phyloP scores from a whole-genome alignment of 345 rosid genomes.

The Camelina neglecta region DNA sequence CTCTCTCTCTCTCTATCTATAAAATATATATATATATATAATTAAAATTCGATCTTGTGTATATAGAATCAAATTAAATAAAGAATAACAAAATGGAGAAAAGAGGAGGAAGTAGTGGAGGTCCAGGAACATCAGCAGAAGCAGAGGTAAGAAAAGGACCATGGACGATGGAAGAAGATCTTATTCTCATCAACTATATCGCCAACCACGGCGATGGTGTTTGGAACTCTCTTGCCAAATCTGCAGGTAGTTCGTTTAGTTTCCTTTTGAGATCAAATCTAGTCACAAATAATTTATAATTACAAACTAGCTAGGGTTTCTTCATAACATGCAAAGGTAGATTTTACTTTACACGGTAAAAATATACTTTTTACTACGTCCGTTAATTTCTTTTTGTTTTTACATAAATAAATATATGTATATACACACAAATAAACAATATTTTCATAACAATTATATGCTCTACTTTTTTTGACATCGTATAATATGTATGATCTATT shows the following conservation, averaged over 20 bases:
- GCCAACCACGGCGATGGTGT: constrained; percentile 95
- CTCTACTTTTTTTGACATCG: too few relatives aligned
- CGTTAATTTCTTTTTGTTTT: background rate
- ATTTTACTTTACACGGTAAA: background rate
- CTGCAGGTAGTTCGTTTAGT: constrained; percentile 67
- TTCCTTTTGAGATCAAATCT: background rate
- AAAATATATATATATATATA: background rate
- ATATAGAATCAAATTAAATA: constrained; percentile 9
- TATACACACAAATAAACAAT: background rate
- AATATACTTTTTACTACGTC: background rate
- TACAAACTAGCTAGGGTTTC: constrained; percentile 32
- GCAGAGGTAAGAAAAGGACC: constrained; percentile 96
- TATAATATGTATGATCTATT: background rate
- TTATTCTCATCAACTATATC: constrained; percentile 84
- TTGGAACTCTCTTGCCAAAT: constrained; percentile 94
- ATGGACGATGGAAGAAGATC: constrained; percentile 98
- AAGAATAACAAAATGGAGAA: constrained; percentile 33
- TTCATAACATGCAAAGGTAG: constrained; percentile 13
- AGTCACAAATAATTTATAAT: background rate
- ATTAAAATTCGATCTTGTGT: constrained; percentile 1
- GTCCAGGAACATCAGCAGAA: constrained; percentile 74
- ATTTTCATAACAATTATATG: background rate
- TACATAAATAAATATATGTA: background rate
- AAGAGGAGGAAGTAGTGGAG: constrained; percentile 33
- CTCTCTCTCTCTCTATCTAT: constrained; percentile 36